phyloP scores from a whole-genome alignment of 2,329 filamentous ascomycete genomes.

The Penicillium sp. region DNA sequence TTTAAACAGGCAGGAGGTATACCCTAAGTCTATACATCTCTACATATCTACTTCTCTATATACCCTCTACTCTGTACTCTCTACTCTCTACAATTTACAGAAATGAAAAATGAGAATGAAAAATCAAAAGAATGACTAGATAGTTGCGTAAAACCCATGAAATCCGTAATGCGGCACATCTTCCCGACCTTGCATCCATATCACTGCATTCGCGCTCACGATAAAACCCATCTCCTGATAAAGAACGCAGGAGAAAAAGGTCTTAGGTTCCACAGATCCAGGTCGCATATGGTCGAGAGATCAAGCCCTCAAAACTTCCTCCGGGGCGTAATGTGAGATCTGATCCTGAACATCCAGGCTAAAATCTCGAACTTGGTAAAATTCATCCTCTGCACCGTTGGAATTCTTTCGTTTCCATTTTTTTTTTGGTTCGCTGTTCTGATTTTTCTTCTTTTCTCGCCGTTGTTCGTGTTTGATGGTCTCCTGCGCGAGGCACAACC shows the following conservation, averaged over 20 bases:
- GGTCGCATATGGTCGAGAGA: not conserved
- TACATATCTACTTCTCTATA: not conserved
- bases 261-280: not conserved
- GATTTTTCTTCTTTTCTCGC: not conserved
- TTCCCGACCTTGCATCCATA: not conserved
- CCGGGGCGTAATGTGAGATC: not conserved
- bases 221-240: not conserved
- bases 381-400: not conserved
- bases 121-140: not conserved
- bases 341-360: not conserved
- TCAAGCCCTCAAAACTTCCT: not conserved
- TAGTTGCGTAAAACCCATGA: not conserved
- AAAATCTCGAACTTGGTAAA: not conserved
- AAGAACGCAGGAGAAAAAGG: not conserved
- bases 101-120: not conserved
- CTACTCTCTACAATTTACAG: not conserved
- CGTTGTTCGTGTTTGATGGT: not conserved
- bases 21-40: not conserved
- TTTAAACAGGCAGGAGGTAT: not conserved
- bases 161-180: not conserved
- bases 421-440: not conserved
- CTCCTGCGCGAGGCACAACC: not conserved
- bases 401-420: conserved; percentile 4
- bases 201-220: not conserved
- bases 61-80: not conserved